Base-by-base conservation (phyloP, 2,329 filamentous ascomycete genomes). In the Fusarium continuum region DNA sequence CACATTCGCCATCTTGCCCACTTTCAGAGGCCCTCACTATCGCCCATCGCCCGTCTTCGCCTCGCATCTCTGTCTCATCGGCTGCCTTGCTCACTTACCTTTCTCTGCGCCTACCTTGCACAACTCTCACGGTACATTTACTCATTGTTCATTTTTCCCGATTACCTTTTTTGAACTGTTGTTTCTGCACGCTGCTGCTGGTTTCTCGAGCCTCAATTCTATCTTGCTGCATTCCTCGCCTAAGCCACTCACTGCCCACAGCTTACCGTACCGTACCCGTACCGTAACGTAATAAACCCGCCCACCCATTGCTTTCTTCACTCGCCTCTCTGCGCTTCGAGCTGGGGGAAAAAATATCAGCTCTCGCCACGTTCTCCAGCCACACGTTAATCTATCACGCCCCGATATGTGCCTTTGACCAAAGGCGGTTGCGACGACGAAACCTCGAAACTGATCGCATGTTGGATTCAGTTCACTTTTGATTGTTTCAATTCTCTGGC, bases 301-400 rank as follows among this genome's bases (percentile, higher is more conserved):
- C 61, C 58, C 58, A 64, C 66, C 60, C 61, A 52, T 55, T 57
- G 48, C 60, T 61, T 45, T 63, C 60, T 65, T 59, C 39, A 65
- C 51, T 54, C 61, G 51, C 61, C 61, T 62, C 62, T 64, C 44
- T 69, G 51, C 55, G 52, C 60, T 67, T 55, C 63, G 58, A 57
- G 55, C 48, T 23, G 43, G 60, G 66, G 61, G 49, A 61, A 69
- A 71, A 71, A 69, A 67, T 59, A 68, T 67, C 71, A 78, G 76
- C 76, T 79, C 74, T 79, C 77, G 77, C 77, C 77, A 79, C 77
- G 76, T 69, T 77, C 74, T 74, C 70, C 77, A 79, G 77, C 77
- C 77, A 79, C 77, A 79, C 75, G 71, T 73, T 63, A 49, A 73
- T 67, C 67, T 64, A 68, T 68, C 67, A 70, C 70, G 72, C 73